These are phyloP conservation scores for Penicillium bovifimosum DNA, from an alignment of 495 filamentous ascomycete species.

Conservation along the genomic window DNA sequence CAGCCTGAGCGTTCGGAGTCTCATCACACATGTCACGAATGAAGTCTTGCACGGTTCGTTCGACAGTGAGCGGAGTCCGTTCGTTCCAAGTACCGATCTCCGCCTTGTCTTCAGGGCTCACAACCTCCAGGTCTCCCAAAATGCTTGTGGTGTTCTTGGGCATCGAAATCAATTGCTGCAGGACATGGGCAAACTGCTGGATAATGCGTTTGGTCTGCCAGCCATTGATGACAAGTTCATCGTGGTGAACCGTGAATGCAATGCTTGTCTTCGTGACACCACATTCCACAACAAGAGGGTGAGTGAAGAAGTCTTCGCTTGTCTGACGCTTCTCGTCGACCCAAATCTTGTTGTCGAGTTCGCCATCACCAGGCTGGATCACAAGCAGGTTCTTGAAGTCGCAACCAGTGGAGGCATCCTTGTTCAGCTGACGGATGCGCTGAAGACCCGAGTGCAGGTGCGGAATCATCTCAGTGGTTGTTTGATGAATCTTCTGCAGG, in stretches of 20 bases:
- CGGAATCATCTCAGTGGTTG: conserved; percentile 44
- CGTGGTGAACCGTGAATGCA: conserved; percentile 30
- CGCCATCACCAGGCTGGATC: conserved; percentile 41
- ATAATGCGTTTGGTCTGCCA: conserved; percentile 33
- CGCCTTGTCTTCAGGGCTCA: conserved; percentile 30
- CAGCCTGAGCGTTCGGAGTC: conserved; percentile 32
- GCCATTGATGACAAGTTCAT: conserved; percentile 33
- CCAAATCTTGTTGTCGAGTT: conserved; percentile 32
- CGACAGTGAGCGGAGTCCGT: conserved; percentile 21
- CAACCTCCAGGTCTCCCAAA: conserved; percentile 29
- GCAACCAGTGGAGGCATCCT: conserved; percentile 45
- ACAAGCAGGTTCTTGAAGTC: conserved; percentile 60
- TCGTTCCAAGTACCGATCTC: conserved; percentile 33
- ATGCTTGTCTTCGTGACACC: conserved; percentile 27
- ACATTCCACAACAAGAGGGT: conserved; percentile 47
- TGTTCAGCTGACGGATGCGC: conserved; percentile 35
- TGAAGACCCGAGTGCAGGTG: conserved; percentile 44
- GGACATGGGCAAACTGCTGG: conserved; percentile 31
- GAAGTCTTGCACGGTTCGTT: conserved; percentile 46
- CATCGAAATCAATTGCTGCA: conserved; percentile 28
- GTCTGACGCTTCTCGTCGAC: conserved; percentile 42
- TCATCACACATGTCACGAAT: conserved; percentile 21
- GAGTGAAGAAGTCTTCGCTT: conserved; percentile 44
- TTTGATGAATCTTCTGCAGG: conserved; percentile 38
- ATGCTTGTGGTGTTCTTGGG: conserved; percentile 23